Conservation (phyloP, 345 rosid genomes). For the Ceriops zippeliana region DNA sequence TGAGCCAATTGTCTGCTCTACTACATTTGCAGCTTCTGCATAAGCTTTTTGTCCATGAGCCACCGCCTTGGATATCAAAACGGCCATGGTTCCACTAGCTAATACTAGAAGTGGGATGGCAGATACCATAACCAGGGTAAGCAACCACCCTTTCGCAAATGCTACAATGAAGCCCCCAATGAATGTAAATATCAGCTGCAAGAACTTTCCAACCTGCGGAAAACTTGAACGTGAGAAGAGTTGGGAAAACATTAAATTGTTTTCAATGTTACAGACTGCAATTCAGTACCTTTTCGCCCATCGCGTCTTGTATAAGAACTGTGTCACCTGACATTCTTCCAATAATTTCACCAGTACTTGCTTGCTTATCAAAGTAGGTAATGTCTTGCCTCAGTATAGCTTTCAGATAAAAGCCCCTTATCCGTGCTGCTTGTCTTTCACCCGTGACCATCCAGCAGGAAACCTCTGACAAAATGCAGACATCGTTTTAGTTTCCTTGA, state of each 20-base stretch:
- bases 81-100: slow-evolving; percentile 54
- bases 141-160: slow-evolving; percentile 79
- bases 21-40: slow-evolving; percentile 71
- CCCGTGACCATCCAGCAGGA: slow-evolving; percentile 43
- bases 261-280: background rate
- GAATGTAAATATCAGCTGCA: slow-evolving; percentile 69
- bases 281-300: slow-evolving; percentile 33
- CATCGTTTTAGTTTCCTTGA: no score
- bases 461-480: slow-evolving; percentile 24
- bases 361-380: slow-evolving; percentile 28
- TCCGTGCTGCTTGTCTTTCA: slow-evolving; percentile 34
- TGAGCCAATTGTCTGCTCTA: slow-evolving; percentile 83
- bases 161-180: slow-evolving; percentile 74
- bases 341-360: slow-evolving; percentile 28
- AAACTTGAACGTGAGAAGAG: background rate
- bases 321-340: slow-evolving; percentile 38
- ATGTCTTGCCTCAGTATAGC: slow-evolving; percentile 35
- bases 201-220: slow-evolving; percentile 76
- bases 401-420: slow-evolving; percentile 28
- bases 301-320: slow-evolving; percentile 34
- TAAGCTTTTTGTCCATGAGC: slow-evolving; percentile 75
- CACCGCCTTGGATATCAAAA: slow-evolving; percentile 54
- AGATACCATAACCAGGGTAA: slow-evolving; percentile 66
- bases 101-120: slow-evolving; percentile 65
- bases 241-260: no score